These are phyloP conservation scores for Teratosphaeria epicoccoides DNA, from an alignment of 2,329 filamentous ascomycete genomes.

Conservation along the genomic window DNA sequence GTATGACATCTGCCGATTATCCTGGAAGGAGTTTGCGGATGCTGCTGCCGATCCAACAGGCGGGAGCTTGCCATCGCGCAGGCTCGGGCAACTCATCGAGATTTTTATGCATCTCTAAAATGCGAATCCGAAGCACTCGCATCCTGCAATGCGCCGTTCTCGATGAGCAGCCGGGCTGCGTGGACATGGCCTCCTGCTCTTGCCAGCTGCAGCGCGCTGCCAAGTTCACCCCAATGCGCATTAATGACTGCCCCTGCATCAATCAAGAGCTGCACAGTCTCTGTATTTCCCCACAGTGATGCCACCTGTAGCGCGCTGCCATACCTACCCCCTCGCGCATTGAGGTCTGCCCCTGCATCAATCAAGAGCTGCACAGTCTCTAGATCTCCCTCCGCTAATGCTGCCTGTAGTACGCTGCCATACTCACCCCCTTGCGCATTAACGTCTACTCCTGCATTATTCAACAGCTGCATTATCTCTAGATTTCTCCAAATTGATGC, in stretches of 20 bases:
- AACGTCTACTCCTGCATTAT: neutral
- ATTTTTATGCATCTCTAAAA: no score
- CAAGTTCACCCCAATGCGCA: neutral
- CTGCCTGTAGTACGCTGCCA: slow-evolving; percentile 1
- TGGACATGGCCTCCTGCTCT: neutral
- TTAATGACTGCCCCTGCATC: neutral
- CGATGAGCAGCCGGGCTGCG: slow-evolving; percentile 1
- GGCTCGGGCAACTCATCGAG: no score
- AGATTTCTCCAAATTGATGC: no score
- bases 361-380: slow-evolving; percentile 3
- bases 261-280: slow-evolving; percentile 2
- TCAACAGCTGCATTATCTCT: no score
- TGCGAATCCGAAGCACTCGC: no score
- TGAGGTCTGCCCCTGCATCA: neutral
- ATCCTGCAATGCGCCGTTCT: neutral
- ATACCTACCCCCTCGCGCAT: neutral
- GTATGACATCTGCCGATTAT: no score
- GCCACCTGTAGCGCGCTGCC: slow-evolving; percentile 2
- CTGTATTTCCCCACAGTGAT: neutral
- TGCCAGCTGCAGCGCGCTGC: slow-evolving; percentile 1
- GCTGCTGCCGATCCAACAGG: no score
- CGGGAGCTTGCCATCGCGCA: no score
- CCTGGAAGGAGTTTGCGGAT: no score
- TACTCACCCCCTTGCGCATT: neutral
- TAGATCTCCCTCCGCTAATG: neutral